Evolutionary conservation across 2,329 filamentous ascomycete species (phyloP).

Genomic region (Kalaharituber pfeilii): DNA sequence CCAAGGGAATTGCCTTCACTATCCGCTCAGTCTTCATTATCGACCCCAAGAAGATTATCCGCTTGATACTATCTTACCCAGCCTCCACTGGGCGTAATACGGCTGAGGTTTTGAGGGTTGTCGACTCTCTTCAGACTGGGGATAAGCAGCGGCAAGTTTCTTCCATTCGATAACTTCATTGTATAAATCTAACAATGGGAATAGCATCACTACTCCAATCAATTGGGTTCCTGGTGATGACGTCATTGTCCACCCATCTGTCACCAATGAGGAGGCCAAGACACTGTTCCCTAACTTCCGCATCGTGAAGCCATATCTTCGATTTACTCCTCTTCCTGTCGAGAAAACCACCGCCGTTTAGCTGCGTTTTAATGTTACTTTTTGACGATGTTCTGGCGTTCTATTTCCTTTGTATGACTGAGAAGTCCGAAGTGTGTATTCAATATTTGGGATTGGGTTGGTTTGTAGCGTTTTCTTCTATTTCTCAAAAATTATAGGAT

Average conservation of each 20-base stretch:
- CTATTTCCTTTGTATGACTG: too few relatives aligned
- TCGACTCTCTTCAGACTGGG: constrained; percentile 41
- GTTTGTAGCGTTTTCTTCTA: not conserved
- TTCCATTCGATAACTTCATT: not conserved
- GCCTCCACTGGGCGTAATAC: constrained; percentile 43
- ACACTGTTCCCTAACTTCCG: constrained; percentile 38
- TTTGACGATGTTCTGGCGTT: too few relatives aligned
- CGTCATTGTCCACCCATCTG: constrained; percentile 43
- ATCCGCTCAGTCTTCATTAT: constrained; percentile 49
- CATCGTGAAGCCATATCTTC: constrained; percentile 45
- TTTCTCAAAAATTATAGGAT: too few relatives aligned
- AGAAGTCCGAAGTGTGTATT: constrained; percentile 2
- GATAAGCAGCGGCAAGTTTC: constrained; percentile 34
- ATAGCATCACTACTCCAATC: constrained; percentile 42
- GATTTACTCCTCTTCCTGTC: constrained; percentile 42
- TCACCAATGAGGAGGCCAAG: constrained; percentile 42
- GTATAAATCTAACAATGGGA: constrained; percentile 1
- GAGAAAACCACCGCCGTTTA: constrained; percentile 37
- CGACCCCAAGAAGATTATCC: constrained; percentile 47
- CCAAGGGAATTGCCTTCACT: constrained; percentile 39
- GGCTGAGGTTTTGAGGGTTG: constrained; percentile 39
- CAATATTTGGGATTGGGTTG: not conserved
- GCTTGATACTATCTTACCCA: constrained; percentile 44
- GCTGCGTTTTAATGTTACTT: too few relatives aligned
- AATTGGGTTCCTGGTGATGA: constrained; percentile 40